These are phyloP conservation scores for Solanum bulbocastanum DNA, from an alignment of 257 asterid species.

Conservation along the genomic window DNA sequence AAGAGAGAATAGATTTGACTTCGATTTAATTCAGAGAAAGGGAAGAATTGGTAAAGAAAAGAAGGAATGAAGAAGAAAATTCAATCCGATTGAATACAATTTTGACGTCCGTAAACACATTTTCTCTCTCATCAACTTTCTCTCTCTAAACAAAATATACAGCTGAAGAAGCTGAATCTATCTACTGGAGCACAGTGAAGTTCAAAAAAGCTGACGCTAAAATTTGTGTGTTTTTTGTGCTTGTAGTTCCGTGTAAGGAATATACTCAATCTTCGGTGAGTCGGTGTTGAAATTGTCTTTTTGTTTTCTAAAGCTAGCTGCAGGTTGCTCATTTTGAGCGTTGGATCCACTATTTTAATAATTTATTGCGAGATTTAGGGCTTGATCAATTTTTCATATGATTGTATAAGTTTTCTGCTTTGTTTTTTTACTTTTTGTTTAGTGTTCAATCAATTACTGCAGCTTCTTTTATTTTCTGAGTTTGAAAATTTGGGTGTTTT, in stretches of 20 bases:
- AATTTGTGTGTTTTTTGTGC: not conserved
- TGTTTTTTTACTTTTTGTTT: not conserved
- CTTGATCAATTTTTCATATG: conserved; percentile 6
- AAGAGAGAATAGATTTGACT: not conserved
- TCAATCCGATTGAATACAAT: conserved; percentile 38
- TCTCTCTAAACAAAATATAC: not conserved
- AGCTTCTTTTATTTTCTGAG: not conserved
- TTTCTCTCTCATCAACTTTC: conserved; percentile 5
- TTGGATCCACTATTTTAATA: conserved; percentile 6
- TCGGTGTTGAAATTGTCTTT: not conserved
- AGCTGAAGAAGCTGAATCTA: conserved; percentile 15
- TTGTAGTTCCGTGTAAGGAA: not conserved
- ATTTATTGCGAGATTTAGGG: conserved; percentile 3
- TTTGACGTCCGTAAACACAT: conserved; percentile 64
- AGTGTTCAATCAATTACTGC: not conserved
- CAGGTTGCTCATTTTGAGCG: not conserved
- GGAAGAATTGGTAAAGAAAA: not conserved
- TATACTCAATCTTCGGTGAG: not conserved
- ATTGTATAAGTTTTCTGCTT: not conserved
- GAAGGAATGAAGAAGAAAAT: not conserved
- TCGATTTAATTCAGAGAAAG: not conserved
- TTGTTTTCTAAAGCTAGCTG: not conserved
- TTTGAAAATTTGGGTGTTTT: not conserved
- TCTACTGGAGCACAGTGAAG: conserved; percentile 20
- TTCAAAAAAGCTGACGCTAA: not conserved